Percentiles rank a stretch among this genome's conserved stretches.
Evolutionary conservation across 306 rosid genomes (phyloP).

Genomic region (Calophaca sinica): DNA sequence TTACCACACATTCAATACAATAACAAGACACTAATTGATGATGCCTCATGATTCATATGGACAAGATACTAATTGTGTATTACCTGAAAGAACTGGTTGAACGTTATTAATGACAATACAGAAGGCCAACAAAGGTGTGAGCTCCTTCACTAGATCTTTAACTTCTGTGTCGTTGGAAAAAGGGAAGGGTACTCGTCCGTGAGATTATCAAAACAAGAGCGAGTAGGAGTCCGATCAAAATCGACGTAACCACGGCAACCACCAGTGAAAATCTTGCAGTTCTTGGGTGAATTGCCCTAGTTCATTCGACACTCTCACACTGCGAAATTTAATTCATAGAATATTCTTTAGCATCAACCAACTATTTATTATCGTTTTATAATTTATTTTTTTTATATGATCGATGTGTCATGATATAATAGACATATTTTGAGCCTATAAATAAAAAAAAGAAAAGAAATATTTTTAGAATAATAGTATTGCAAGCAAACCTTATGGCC

Average conservation of each 20-base stretch:
- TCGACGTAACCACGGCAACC: slow-evolving; percentile 63
- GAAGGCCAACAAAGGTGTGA: slow-evolving; percentile 62
- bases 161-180: slow-evolving; percentile 61
- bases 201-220: slow-evolving; percentile 50
- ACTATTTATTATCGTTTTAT: too few species aligned
- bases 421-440: too few species aligned
- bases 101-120: slow-evolving; percentile 70
- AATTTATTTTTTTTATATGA: too few species aligned
- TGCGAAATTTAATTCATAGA: too few species aligned
- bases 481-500: slow-evolving; percentile 67
- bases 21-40: too few species aligned
- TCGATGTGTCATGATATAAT: too few species aligned
- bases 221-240: slow-evolving; percentile 49
- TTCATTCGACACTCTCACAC: slow-evolving; percentile 81
- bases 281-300: slow-evolving; percentile 75
- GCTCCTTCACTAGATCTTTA: slow-evolving; percentile 50
- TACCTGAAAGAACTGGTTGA: slow-evolving; percentile 85
- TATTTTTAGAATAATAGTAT: too few species aligned
- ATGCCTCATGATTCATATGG: too few species aligned
- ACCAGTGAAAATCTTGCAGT: slow-evolving; percentile 67
- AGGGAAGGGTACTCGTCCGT: slow-evolving; percentile 55
- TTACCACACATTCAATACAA: too few species aligned
- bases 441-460: too few species aligned
- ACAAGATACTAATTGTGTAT: too few species aligned
- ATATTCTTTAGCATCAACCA: too few species aligned